phyloP scores from a whole-genome alignment of 257 asterid species.

The Fraxinus quadrangulata region DNA sequence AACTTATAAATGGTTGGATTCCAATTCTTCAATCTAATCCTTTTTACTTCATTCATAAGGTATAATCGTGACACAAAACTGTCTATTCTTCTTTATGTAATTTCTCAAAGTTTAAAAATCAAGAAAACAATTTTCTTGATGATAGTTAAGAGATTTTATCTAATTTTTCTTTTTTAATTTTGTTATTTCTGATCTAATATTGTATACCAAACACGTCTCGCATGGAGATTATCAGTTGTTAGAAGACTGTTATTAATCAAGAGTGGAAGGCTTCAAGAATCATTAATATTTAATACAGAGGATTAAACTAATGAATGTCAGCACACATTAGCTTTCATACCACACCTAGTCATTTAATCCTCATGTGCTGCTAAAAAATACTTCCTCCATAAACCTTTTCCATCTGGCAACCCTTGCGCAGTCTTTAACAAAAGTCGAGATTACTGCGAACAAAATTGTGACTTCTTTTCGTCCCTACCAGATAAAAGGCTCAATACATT shows the following conservation, averaged over 20 bases:
- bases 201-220: background rate
- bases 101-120: background rate
- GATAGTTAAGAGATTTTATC: background rate
- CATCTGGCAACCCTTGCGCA: background rate
- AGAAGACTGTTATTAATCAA: constrained; percentile 4
- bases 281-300: background rate
- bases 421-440: background rate
- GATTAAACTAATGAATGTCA: constrained; percentile 14
- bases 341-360: constrained; percentile 31
- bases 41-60: background rate
- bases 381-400: background rate
- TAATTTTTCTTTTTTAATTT: too few relatives aligned
- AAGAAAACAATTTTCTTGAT: too few relatives aligned
- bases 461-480: background rate
- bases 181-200: background rate
- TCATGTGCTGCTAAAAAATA: constrained; percentile 18
- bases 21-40: background rate
- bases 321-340: constrained; percentile 39
- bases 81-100: too few relatives aligned
- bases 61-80: too few relatives aligned
- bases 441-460: background rate
- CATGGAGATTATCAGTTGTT: background rate
- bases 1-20: background rate
- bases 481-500: background rate
- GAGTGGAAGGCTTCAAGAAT: constrained; percentile 4